A percentile compares a stretch with the other conserved stretches of the same genome.
phyloP scores from a whole-genome alignment of 257 asterid genomes.

The Knoxia roxburghii region DNA sequence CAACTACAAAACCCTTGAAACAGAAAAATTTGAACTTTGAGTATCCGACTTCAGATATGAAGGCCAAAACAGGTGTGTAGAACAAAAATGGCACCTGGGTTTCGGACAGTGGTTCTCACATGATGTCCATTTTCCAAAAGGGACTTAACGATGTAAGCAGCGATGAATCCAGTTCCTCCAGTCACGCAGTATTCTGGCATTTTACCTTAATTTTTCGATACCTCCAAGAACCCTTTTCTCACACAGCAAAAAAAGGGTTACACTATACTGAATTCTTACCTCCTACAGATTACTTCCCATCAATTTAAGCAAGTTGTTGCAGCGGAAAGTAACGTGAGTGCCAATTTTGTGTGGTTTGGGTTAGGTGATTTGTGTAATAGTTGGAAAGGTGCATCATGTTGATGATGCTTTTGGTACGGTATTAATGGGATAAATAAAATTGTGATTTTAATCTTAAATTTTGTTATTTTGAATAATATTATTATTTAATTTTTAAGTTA shows the following conservation, averaged over 20 bases:
- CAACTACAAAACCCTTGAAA: background rate
- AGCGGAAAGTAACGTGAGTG: background rate
- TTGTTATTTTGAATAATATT: too few relatives aligned
- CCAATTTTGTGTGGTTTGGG: background rate
- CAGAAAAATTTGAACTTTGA: background rate
- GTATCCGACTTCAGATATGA: background rate
- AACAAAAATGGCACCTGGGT: constrained; percentile 44
- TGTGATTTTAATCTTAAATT: too few relatives aligned
- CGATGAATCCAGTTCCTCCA: constrained; percentile 88
- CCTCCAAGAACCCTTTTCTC: background rate
- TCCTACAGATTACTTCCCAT: background rate
- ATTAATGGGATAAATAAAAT: too few relatives aligned
- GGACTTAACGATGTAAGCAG: constrained; percentile 65
- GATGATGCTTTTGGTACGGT: background rate
- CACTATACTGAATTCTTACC: background rate
- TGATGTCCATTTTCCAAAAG: constrained; percentile 60
- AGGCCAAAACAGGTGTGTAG: background rate
- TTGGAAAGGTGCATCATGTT: background rate
- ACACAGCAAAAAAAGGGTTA: too few relatives aligned
- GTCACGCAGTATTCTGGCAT: constrained; percentile 82
- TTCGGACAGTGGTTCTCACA: constrained; percentile 72
- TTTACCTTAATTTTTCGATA: background rate
- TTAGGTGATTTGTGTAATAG: background rate
- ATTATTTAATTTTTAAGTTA: too few relatives aligned
- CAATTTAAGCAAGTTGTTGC: background rate